Base-by-base conservation (phyloP, 139 green algal species). In the Tetradesmus lagerheimii region DNA sequence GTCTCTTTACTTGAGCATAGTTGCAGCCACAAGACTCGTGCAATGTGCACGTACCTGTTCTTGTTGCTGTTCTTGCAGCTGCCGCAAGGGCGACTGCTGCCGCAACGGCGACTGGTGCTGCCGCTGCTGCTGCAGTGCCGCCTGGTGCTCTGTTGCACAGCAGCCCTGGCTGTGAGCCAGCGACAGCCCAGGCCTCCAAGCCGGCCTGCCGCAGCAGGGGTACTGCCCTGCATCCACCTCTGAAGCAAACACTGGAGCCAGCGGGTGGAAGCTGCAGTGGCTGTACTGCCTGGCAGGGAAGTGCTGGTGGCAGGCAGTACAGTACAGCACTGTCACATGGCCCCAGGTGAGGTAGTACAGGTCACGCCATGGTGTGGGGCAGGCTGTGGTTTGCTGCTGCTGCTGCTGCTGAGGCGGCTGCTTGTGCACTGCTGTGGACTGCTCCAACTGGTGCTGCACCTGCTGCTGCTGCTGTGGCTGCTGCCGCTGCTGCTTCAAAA, bases 271-370 rank as follows among this genome's bases (percentile, higher is more conserved):
- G 35, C 50, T 37, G 82, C 89, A 92, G 37, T 74, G 37, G 6
- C 27, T 45, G 47, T 83, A 87, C 35, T 87, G 71, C 35, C 47
- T 31, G 15, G 89, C 89, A 47, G 89, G 89, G 66, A 90, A 92
- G 83, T 92, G 89, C 1, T n/a, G 34, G 35, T 67, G 37, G 76
- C 89, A 92, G 15, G 39, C 25, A 18, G 76, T 53, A 71, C 89
- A 92, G 83, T 86, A 86, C 74, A 92, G 45, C 83, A 92, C 89
- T 16, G 45, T 78, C 35, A 90, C 83, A 53, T 86, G 62, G 16
- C 83, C 74, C 89, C 89, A 92, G 2, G 71, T 80, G 9, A 67
- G 45, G 62, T 66, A 92, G 76, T 76, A 92, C 45, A 92, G 78
- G 15, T 79, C 47, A 14, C 85, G 85, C 83, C 83, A 90, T 14